These are phyloP conservation scores for Pyricularia sp. DNA, from an alignment of 2,329 filamentous ascomycete species.

Conservation along the genomic window DNA sequence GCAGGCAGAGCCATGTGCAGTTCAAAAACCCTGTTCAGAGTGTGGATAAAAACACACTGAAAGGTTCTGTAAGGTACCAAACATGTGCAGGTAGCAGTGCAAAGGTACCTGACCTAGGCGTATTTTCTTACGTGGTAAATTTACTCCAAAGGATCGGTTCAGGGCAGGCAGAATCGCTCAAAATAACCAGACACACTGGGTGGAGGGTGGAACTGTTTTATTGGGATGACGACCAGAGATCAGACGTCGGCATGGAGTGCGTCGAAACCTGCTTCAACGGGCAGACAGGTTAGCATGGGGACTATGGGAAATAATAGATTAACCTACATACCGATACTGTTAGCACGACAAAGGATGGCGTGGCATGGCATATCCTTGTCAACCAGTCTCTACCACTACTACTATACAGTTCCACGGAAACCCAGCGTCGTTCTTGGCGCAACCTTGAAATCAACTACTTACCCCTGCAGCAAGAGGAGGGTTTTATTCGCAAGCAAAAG, in stretches of 20 bases:
- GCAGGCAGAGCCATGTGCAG: not conserved
- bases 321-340: too few species aligned
- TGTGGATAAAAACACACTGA: too few species aligned
- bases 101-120: too few species aligned
- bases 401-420: not conserved
- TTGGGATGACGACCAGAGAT: not conserved
- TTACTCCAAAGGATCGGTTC: not conserved
- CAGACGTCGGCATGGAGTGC: not conserved
- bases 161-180: not conserved
- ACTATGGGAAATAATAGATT: too few species aligned
- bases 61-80: too few species aligned
- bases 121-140: too few species aligned
- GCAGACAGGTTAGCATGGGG: not conserved
- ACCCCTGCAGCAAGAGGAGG: not conserved
- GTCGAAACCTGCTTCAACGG: not conserved
- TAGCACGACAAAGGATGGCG: too few species aligned
- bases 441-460: not conserved
- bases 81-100: too few species aligned
- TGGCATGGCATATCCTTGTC: not conserved
- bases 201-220: not conserved
- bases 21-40: too few species aligned
- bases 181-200: not conserved
- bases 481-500: not conserved
- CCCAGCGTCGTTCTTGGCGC: not conserved
- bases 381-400: too few species aligned